A percentile compares a stretch with the other conserved stretches of the same genome.
phyloP scores from a whole-genome alignment of 345 rosid species.

The Draba incana region DNA sequence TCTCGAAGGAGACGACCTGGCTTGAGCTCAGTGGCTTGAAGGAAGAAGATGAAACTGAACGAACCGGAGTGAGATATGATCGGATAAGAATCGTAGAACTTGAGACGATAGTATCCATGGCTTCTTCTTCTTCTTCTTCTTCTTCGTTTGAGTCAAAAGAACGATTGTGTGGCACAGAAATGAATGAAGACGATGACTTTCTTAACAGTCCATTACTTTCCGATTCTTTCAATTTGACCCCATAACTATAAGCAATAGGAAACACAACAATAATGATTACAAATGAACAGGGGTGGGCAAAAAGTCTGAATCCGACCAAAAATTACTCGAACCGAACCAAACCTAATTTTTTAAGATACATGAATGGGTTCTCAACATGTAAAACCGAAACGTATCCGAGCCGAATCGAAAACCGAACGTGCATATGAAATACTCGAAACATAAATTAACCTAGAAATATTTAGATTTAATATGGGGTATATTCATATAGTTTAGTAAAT shows the following conservation, averaged over 20 bases:
- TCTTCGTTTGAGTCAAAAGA: conserved; percentile 18
- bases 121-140: conserved; percentile 26
- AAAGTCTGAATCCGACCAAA: too few relatives aligned
- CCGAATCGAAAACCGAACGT: too few relatives aligned
- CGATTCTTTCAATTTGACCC: neutral
- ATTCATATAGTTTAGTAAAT: too few relatives aligned
- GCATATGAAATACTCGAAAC: too few relatives aligned
- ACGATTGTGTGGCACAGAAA: conserved; percentile 37
- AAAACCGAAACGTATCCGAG: too few relatives aligned
- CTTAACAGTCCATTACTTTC: neutral
- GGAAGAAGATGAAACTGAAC: neutral
- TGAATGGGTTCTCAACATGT: too few relatives aligned
- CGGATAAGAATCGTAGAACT: conserved; percentile 40
- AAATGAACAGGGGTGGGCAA: neutral
- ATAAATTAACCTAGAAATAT: too few relatives aligned
- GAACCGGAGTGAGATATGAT: conserved; percentile 26
- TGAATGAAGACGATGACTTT: neutral
- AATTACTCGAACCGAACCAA: too few relatives aligned
- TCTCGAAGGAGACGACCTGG: conserved; percentile 17
- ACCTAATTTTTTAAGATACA: too few relatives aligned
- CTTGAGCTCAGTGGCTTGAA: conserved; percentile 33
- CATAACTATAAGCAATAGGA: neutral
- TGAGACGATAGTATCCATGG: conserved; percentile 45
- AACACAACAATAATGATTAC: neutral
- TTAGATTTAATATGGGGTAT: too few relatives aligned